Evolutionary conservation across 306 rosid species (phyloP), one percentile per base, ranked within the genome.

Genomic region (Rubus parviflorus): DNA sequence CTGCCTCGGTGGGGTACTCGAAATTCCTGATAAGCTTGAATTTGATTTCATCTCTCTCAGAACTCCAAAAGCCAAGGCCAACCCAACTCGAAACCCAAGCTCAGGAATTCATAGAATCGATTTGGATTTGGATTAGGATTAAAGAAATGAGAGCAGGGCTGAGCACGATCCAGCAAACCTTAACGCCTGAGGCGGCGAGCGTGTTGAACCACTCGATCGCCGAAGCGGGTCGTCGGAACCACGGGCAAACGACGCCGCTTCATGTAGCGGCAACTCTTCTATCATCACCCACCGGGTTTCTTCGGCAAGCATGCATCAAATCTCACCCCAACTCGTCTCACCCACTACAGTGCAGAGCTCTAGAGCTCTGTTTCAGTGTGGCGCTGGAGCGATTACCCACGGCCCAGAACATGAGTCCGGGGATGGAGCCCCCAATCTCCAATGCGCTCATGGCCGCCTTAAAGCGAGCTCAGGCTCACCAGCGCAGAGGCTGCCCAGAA

Each of bases 391-490:
- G 99, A 2, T 81, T 92, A 6, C 99, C 99, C 6, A 96, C 99
- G 0, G 89, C 96, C 0, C 97, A 95, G 83, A 90, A 77, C 88
- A 49, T 87, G 22, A 68, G 83, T 14, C 81, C 96, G 3, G 89
- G 89, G 16, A 71, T 87, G 69, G 97, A 95, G 37, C 99, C 99
- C 2, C 97, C 97, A 0, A 89, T 96, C 70, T 96, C 99, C 37
- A 92, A 96, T 77, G 99, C 99, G 4, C 82, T 96, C 46, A 91
- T 91, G 98, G 99, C 99, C 0, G 99, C 99, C 4, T 79, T 92
- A 0, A 96, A 96, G 82, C 90, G 99, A 9, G 99, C 99, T 0
- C 99, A 96, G 68, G 97, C 99, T 25, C 99, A 92, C 75, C 99
- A 96, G 76, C 97, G 98, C 17, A 89, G 99, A 0, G 99, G 99